Evolutionary conservation across 169 alveolate species (phyloP), one percentile per base, ranked within the genome.

Genomic region (Plasmodium falciparum): DNA sequence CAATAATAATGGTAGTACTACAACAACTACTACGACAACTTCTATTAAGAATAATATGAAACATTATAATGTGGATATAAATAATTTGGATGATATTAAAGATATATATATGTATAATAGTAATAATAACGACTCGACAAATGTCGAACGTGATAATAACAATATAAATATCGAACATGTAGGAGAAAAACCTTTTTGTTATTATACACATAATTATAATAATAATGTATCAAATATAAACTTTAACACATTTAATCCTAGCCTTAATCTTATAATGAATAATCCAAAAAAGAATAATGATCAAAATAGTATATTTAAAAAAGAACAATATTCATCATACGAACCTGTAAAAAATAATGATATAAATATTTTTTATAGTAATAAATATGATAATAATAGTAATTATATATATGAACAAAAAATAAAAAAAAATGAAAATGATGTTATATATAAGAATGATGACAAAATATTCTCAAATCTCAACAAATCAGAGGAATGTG

Each of bases 21-120:
- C 12, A n/a, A 56, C 22, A 56, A 56, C 15, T 26, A 26, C 88
- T 3, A 74, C 88, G 0, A 54, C 88, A 9, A 74, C 88, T 0
- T 54, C 86, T n/a, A 52, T 67, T 5, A 78, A n/a, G 33, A n/a
- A 22, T 11, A 67, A 50, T 47, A 39, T 39, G 13, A 7, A 9
- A 2, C 11, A 8, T 13, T 11, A 71, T 17, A 22, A 56, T 22
- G 33, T 17, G 4, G 3, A 20, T 52, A 59, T 45, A 20, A 63
- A 29, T 22, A 63, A 52, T 45, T 45, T 22, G 17, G 4, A 50
- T 50, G n/a, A 11, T 50, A 50, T 9, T 50, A 50, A 50, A 11
- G n/a, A 22, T 59, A 59, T 7, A 8, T 7, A 17, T 59, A 59
- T 17, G 6, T 11, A 12, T 61, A 15, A 61, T 24, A 61, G 15